phyloP scores from a whole-genome alignment of 371 early-diverging fungal genomes.

The Mortierella sp. region DNA sequence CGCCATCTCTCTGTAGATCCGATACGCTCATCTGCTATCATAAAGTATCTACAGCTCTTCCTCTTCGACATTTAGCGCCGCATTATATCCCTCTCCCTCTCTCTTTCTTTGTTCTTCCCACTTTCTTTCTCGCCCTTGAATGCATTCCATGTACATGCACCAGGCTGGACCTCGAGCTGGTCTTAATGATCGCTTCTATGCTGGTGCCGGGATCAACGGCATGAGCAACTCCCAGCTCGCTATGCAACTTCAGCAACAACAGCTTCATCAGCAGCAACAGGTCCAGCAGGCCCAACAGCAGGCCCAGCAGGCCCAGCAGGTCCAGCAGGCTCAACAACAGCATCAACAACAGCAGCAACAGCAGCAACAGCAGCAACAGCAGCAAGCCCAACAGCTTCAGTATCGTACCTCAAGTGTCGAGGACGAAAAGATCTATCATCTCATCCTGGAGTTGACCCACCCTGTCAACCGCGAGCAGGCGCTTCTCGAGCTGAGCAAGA shows the following conservation, averaged over 20 bases:
- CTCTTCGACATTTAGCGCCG: neutral
- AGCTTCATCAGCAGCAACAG: slow-evolving; percentile 34
- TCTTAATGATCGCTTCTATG: too few relatives aligned
- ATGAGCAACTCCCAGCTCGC: slow-evolving; percentile 32
- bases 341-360: slow-evolving; percentile 19
- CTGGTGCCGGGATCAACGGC: slow-evolving; percentile 18
- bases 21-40: neutral
- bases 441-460: slow-evolving; percentile 88
- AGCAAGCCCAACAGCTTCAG: slow-evolving; percentile 55
- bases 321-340: too few relatives aligned
- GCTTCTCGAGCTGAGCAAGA: slow-evolving; percentile 91
- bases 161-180: too few relatives aligned
- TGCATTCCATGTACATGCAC: slow-evolving; percentile 26
- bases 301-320: slow-evolving; percentile 19
- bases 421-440: slow-evolving; percentile 86
- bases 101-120: neutral
- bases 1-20: neutral
- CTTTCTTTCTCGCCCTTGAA: slow-evolving; percentile 2
- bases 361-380: slow-evolving; percentile 4
- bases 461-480: slow-evolving; percentile 87
- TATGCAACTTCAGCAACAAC: slow-evolving; percentile 39
- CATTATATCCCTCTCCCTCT: neutral
- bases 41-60: neutral
- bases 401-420: slow-evolving; percentile 65
- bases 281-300: slow-evolving; percentile 17